A percentile compares a stretch with the other conserved stretches of the same genome.
Evolutionary conservation across 495 filamentous ascomycete species (phyloP).

Genomic region (Amniculicola lignicola): DNA sequence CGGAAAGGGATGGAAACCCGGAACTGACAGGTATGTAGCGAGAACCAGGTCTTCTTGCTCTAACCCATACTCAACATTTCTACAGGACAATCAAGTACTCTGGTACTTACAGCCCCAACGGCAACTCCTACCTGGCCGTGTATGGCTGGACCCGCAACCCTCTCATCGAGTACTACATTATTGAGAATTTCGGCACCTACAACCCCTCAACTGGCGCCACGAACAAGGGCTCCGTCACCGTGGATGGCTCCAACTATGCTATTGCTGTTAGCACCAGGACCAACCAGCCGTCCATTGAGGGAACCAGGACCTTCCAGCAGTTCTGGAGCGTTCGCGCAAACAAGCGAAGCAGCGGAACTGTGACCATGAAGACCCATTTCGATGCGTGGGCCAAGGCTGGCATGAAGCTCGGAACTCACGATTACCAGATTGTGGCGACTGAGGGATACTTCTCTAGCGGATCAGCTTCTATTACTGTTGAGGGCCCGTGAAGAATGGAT

Average conservation of each 20-base stretch:
- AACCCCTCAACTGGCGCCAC: constrained; percentile 47
- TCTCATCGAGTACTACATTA: constrained; percentile 63
- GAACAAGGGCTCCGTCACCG: constrained; percentile 19
- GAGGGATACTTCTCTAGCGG: constrained; percentile 54
- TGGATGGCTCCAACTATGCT: constrained; percentile 35
- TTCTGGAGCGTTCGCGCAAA: constrained; percentile 58
- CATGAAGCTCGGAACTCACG: constrained; percentile 39
- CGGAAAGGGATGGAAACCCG: constrained; percentile 47
- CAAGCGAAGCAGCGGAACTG: constrained; percentile 54
- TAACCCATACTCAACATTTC: background rate
- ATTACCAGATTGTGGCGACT: constrained; percentile 47
- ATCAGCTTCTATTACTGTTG: constrained; percentile 43
- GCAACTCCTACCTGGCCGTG: constrained; percentile 59
- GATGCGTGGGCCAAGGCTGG: constrained; percentile 41
- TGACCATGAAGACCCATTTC: constrained; percentile 46
- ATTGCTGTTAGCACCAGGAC: constrained; percentile 29
- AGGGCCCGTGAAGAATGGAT: too few relatives aligned
- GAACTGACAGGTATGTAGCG: constrained; percentile 33
- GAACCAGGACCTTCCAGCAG: constrained; percentile 60
- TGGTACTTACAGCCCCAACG: constrained; percentile 54
- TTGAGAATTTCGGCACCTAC: constrained; percentile 57
- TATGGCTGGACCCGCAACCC: constrained; percentile 64
- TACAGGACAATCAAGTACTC: constrained; percentile 49
- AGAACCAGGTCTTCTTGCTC: background rate
- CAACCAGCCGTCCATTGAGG: constrained; percentile 51